A percentile compares a stretch with the other conserved stretches of the same genome.
phyloP scores from a whole-genome alignment of 148 eudicot genomes.

The Rhododendron ovatum region DNA sequence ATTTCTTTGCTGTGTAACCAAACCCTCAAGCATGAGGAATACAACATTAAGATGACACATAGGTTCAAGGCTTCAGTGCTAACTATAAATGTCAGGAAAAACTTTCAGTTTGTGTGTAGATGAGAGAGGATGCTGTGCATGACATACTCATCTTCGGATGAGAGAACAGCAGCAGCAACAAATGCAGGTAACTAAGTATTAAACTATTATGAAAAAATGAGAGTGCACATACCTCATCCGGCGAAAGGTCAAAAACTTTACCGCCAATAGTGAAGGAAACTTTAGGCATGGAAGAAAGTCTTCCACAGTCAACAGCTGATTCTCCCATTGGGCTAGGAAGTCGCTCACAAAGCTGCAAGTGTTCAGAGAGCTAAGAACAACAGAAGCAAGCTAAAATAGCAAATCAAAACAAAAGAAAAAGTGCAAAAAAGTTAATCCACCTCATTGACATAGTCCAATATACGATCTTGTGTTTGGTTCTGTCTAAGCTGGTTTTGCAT shows the following conservation, averaged over 20 bases:
- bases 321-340: conserved; percentile 76
- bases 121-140: not conserved
- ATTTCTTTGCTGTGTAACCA: not conserved
- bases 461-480: conserved; percentile 66
- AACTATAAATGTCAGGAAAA: not conserved
- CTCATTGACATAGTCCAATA: conserved; percentile 61
- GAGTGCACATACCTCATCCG: conserved; percentile 58
- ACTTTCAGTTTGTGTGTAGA: not conserved
- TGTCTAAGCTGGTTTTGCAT: conserved; percentile 67
- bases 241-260: conserved; percentile 53
- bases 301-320: conserved; percentile 66
- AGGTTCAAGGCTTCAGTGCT: not conserved
- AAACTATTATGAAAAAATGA: not conserved
- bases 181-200: not conserved
- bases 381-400: not conserved
- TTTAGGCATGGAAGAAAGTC: conserved; percentile 60
- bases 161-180: not conserved
- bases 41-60: not conserved
- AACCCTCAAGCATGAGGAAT: not conserved
- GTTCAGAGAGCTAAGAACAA: conserved; percentile 3
- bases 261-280: conserved; percentile 82
- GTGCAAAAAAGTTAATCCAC: conserved; percentile 15
- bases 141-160: not conserved
- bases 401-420: not conserved
- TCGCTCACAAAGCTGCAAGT: conserved; percentile 66